Percentiles rank a stretch among this genome's conserved stretches.
Evolutionary conservation across 768 basidiomycete genomes (phyloP).

Genomic region (Rhodocollybia butyracea): DNA sequence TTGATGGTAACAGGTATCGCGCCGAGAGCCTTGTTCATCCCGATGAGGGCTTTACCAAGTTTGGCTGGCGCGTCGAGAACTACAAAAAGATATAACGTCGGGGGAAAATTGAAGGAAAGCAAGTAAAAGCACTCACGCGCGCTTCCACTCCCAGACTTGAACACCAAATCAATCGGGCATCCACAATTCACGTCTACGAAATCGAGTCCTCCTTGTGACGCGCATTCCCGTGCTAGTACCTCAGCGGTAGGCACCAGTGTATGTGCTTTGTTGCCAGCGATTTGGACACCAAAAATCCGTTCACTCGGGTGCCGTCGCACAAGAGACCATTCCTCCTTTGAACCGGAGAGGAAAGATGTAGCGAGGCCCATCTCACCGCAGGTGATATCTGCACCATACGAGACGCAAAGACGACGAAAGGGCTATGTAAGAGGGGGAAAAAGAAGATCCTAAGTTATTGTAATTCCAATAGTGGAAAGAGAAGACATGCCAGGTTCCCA

Average conservation of each 20-base stretch:
- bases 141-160: constrained; percentile 86
- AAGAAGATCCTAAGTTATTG: neutral
- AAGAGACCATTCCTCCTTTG: constrained; percentile 93
- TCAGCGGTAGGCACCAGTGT: constrained; percentile 82
- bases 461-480: neutral
- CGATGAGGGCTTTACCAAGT: constrained; percentile 81
- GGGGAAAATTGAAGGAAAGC: neutral
- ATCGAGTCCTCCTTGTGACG: constrained; percentile 52
- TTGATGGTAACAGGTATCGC: constrained; percentile 91
- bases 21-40: constrained; percentile 89
- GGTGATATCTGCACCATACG: constrained; percentile 90
- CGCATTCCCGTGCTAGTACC: constrained; percentile 66
- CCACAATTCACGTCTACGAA: constrained; percentile 97
- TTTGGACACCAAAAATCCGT: constrained; percentile 83
- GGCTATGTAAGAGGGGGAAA: constrained; percentile 50
- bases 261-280: constrained; percentile 85
- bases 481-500: constrained; percentile 75
- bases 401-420: constrained; percentile 85
- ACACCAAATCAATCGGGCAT: constrained; percentile 96
- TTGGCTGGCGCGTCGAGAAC: constrained; percentile 83
- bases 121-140: constrained; percentile 56
- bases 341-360: constrained; percentile 81
- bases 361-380: constrained; percentile 98
- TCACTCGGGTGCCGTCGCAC: constrained; percentile 88
- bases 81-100: constrained; percentile 23